Evolutionary conservation across 1,139 yeast species (phyloP), one percentile per base, ranked within the genome.

Genomic region (Keqinozyma sinolaborantium): DNA sequence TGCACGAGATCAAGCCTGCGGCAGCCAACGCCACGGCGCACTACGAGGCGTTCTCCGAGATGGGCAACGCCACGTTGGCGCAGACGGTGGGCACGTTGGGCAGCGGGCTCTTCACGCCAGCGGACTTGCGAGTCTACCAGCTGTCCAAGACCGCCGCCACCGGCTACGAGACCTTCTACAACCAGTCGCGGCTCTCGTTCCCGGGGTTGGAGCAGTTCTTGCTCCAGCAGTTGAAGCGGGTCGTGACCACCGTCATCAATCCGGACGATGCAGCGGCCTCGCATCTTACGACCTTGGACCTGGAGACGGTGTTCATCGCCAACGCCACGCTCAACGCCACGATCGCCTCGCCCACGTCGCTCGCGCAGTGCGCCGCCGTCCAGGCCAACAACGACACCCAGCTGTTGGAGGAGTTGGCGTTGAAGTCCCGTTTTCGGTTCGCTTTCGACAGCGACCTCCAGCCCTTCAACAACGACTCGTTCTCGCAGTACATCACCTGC

Each of bases 151-250:
- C 19, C 8, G 24, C 14, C 10, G 15, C 28, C 11, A 4, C 27
- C 21, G 23, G 21, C 9, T 18, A 19, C 7, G 12, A 18, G 13
- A 20, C 29, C 18, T 56, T 45, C 29, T 59, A 58, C 36, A 56
- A 54, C 31, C 34, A 37, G n/a, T 47, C 62, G 1, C 25, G 30
- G 8, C 25, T 30, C 2, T 26, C 39, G 5, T 50, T 49, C 46
- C 84, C 85, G 0, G 57, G 72, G 0, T 42, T 71, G 14, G 44
- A 58, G 3, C 38, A 59, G 2, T 69, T 81, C 34, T 51, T 82
- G n/a, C 64, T 67, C 29, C 45, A 44, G 0, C 53, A 58, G 14
- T 54, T 60, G 23, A 64, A 62, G 30, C 54, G 90, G 35, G 50
- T 75, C 3, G 33, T 67, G 15, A 55, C 65, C 1, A 53, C 61